Base-by-base conservation (phyloP, 1,139 yeast genomes). In the Barnettozyma hawaiiensis region DNA sequence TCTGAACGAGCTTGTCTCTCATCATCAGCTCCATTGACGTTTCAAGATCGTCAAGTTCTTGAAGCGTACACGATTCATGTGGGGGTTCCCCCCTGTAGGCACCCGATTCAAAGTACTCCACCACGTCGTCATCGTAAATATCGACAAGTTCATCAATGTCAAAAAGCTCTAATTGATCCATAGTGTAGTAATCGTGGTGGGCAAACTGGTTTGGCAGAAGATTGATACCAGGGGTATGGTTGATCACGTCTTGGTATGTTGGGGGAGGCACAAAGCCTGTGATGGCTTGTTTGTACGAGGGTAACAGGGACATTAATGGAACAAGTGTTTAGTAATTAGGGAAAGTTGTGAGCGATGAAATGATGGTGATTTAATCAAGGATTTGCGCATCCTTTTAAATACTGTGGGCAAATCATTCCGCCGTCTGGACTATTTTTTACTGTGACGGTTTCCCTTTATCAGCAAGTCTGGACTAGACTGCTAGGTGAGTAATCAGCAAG, bases 1-100 rank as follows among this genome's bases (percentile, higher is more conserved):
- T 47, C 37, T 55, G 59, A 5, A 41, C 32, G 7, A 49, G 23
- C 40, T 55, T 55, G 15, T 55, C 58, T 7, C 41, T 27, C 8
- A 53, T 34, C 2, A 44, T 11, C 6, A 54, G 10, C 5, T 27
- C 15, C 2, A 54, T 23, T 1, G 53, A 43, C 2, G 14, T 7
- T 27, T 36, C 36, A 2, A 45, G 19, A 27, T 53, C 52, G 14
- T 44, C 39, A 9, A 53, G 43, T 35, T 51, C 49, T 10, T 32
- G 32, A 10, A 33, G 45, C 4, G 50, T 14, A 26, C 27, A 29
- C 2, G 41, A 15, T 8, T 27, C 24, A 18, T 35, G 31, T 8
- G 22, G 33, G n/a, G n/a, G n/a, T n/a, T n/a, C n/a, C n/a, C n/a
- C n/a, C n/a, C n/a, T n/a, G n/a, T 10, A 14, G 31, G 9, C n/a